Percentiles rank a stretch among this genome's conserved stretches.
phyloP scores from a whole-genome alignment of 2,329 filamentous ascomycete genomes.

The Pezicula radicicola region DNA sequence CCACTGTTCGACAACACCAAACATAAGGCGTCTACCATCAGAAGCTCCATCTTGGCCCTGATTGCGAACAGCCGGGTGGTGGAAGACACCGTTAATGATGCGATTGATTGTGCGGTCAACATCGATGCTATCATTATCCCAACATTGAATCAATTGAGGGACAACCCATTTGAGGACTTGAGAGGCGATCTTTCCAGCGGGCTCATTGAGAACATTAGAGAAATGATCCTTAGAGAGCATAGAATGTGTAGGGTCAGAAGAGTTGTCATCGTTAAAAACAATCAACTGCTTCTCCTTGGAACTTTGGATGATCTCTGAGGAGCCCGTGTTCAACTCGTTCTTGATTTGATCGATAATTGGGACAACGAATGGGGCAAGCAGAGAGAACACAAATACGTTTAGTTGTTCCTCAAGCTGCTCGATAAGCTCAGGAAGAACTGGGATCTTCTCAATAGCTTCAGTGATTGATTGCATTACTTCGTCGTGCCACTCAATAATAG shows the following conservation, averaged over 20 bases:
- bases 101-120: constrained; percentile 67
- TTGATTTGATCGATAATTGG: constrained; percentile 87
- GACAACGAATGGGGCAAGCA: constrained; percentile 83
- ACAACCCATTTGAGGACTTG: constrained; percentile 81
- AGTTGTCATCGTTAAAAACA: constrained; percentile 78
- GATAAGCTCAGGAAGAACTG: constrained; percentile 77
- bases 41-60: constrained; percentile 65
- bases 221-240: constrained; percentile 98
- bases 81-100: constrained; percentile 79
- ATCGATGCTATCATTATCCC: constrained; percentile 75
- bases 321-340: constrained; percentile 80
- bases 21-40: constrained; percentile 76
- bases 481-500: constrained; percentile 88
- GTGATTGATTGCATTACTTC: constrained; percentile 78
- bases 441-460: constrained; percentile 78
- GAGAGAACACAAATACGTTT: constrained; percentile 85
- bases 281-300: constrained; percentile 81
- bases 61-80: constrained; percentile 79
- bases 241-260: constrained; percentile 83
- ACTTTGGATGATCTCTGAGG: constrained; percentile 81
- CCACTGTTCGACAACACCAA: constrained; percentile 77
- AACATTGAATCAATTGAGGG: constrained; percentile 82
- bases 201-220: constrained; percentile 72
- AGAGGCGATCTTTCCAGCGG: constrained; percentile 79
- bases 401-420: constrained; percentile 86